Base-by-base conservation (phyloP, 225 moss, liverwort and hornwort genomes). In the Bryoerythrophyllum caledonicum region DNA sequence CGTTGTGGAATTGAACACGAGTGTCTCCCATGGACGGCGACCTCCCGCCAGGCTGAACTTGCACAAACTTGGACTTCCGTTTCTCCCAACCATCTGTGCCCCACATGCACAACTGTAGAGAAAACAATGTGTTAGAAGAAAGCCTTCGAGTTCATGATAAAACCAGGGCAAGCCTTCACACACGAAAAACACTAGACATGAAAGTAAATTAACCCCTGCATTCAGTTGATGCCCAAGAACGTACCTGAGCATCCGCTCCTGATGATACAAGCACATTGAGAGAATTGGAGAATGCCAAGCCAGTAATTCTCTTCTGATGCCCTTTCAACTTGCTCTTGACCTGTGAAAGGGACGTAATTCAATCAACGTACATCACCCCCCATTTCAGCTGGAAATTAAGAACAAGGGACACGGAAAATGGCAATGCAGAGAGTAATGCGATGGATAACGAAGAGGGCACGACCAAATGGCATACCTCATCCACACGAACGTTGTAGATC, bases 161-260 rank as follows among this genome's bases (percentile, higher is more conserved):
- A 70, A 41, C 27, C 73, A 68, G 58, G 49, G 37, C 41, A 30
- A 65, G 51, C 20, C 2, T n/a, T 38, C 10, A n/a, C 41, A 77
- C 37, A n/a, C 34, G 53, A 44, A 34, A 76, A 28, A 25, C n/a
- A 40, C 23, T 62, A 21, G 55, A 61, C 16, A 37, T 46, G 25
- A 54, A 11, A 61, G 49, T 63, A 56, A 28, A 68, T 28, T 7
- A 19, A 82, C 5, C 12, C 3, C 38, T 44, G 68, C 25, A 48
- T 63, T 37, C 57, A 63, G 15, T 35, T 40, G 19, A 44, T 63
- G 15, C 20, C 51, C 20, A 46, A 65, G 53, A 60, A 53, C 49
- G 66, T 79, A 96, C 96, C 93, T 96, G 93, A 16, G 96, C 89
- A 82, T 96, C 96, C 21, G 96, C 91, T 34, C 93, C 96, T 14